Evolutionary conservation across 257 asterid species (phyloP).

Genomic region (Handroanthus guayacan): DNA sequence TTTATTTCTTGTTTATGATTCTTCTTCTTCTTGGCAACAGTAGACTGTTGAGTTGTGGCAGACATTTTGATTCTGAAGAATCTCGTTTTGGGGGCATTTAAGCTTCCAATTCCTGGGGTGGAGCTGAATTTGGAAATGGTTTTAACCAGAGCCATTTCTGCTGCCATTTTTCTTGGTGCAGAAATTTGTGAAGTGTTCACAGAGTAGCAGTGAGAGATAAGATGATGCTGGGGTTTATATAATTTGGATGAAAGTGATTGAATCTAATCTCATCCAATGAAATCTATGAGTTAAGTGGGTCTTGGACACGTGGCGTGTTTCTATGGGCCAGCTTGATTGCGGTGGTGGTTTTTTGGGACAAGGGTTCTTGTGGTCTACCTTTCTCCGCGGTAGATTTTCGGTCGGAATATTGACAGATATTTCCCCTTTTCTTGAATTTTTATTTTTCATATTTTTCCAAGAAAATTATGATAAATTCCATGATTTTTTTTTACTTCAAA

Average conservation of each 20-base stretch:
- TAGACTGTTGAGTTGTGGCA: conserved; percentile 43
- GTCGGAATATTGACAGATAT: background rate
- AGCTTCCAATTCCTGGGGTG: conserved; percentile 40
- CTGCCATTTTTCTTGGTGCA: conserved; percentile 50
- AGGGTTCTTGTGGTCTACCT: conserved; percentile 41
- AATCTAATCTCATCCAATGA: conserved; percentile 71
- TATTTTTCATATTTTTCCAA: background rate
- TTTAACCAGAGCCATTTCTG: conserved; percentile 75
- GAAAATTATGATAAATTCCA: background rate
- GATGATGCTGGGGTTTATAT: conserved; percentile 27
- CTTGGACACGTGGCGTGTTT: conserved; percentile 62
- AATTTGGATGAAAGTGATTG: conserved; percentile 36
- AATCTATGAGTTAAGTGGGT: conserved; percentile 51
- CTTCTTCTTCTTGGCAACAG: conserved; percentile 52
- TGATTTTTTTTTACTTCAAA: too few species aligned
- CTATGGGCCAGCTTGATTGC: conserved; percentile 53
- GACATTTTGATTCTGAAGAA: conserved; percentile 64
- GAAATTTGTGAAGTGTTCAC: background rate
- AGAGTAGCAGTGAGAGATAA: conserved; percentile 11
- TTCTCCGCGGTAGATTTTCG: conserved; percentile 32
- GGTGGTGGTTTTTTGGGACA: conserved; percentile 27
- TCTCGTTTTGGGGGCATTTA: conserved; percentile 32
- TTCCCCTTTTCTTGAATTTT: conserved; percentile 7
- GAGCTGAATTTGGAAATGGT: conserved; percentile 65
- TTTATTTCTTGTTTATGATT: conserved; percentile 61